These are phyloP conservation scores for Imleria badia DNA, from an alignment of 768 basidiomycete species.

Conservation along the genomic window DNA sequence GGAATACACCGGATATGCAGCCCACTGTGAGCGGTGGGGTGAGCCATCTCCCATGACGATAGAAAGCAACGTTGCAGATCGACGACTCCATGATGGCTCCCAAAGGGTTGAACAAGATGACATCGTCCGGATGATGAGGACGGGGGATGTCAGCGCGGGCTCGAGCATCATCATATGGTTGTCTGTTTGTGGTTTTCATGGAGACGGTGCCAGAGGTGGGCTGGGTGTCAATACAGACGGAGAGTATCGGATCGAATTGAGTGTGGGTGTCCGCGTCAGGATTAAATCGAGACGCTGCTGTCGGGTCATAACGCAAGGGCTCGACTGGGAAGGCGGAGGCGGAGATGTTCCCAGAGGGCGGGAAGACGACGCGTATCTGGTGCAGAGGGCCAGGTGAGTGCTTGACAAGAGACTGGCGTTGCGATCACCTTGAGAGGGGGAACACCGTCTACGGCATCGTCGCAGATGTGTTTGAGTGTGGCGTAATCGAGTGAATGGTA, in stretches of 20 bases:
- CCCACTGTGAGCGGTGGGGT: constrained; percentile 63
- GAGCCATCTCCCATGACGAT: constrained; percentile 55
- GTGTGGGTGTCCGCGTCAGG: constrained; percentile 31
- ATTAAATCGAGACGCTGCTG: constrained; percentile 34
- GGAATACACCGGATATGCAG: constrained; percentile 70
- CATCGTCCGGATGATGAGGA: constrained; percentile 42
- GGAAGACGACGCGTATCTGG: constrained; percentile 55
- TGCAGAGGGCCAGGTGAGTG: not conserved
- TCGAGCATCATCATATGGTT: constrained; percentile 64
- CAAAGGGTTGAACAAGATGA: constrained; percentile 59
- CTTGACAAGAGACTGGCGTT: not conserved
- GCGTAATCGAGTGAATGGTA: constrained; percentile 37
- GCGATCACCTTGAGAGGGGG: constrained; percentile 26
- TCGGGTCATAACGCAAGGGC: constrained; percentile 42
- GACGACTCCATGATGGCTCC: constrained; percentile 61
- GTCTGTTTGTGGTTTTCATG: constrained; percentile 71
- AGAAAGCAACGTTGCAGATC: constrained; percentile 71
- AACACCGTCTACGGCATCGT: constrained; percentile 38
- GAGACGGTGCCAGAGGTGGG: constrained; percentile 50
- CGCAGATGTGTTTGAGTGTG: constrained; percentile 44
- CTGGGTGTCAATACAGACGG: constrained; percentile 54
- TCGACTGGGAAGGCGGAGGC: constrained; percentile 34
- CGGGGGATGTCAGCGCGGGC: constrained; percentile 43
- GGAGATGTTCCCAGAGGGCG: constrained; percentile 38
- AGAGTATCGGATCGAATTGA: constrained; percentile 37